A percentile compares a stretch with the other conserved stretches of the same genome.
Conservation (phyloP, 768 basidiomycete genomes). For the Ramaria rubella region DNA sequence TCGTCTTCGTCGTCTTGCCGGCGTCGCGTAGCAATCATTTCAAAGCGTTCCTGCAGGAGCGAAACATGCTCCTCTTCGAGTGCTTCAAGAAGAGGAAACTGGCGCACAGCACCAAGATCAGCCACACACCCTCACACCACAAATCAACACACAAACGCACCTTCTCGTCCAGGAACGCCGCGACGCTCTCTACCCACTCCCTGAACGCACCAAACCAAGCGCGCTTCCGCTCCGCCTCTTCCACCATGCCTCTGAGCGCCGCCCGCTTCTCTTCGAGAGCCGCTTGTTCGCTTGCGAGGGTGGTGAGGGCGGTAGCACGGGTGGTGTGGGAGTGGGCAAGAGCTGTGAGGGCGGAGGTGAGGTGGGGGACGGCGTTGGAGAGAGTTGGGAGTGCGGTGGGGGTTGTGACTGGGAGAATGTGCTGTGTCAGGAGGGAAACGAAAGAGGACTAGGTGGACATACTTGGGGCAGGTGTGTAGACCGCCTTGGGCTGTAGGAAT, state of each 20-base stretch:
- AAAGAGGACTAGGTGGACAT: constrained; percentile 18
- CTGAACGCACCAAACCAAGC: constrained; percentile 75
- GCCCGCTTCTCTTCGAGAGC: constrained; percentile 62
- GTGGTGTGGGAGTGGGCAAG: constrained; percentile 63
- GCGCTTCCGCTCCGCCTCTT: constrained; percentile 67
- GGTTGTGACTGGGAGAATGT: constrained; percentile 51
- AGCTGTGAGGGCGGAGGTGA: constrained; percentile 52
- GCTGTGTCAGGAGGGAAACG: constrained; percentile 4
- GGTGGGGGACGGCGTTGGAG: constrained; percentile 49
- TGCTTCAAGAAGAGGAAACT: constrained; percentile 76
- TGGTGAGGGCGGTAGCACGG: constrained; percentile 49
- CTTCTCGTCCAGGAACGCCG: constrained; percentile 86
- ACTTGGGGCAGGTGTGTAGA: constrained; percentile 74
- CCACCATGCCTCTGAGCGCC: constrained; percentile 71
- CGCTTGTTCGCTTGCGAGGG: constrained; percentile 54
- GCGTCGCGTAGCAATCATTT: constrained; percentile 64
- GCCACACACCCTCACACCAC: neutral
- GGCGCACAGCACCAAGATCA: neutral
- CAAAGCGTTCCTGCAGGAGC: constrained; percentile 64
- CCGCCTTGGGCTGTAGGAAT: constrained; percentile 31
- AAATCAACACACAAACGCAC: constrained; percentile 29
- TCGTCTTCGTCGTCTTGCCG: constrained; percentile 77
- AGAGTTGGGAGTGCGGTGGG: constrained; percentile 59
- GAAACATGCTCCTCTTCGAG: constrained; percentile 71
- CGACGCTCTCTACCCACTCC: constrained; percentile 78